phyloP scores from a whole-genome alignment of 2,329 filamentous ascomycete species.

The Ilyonectria mors-panacis region DNA sequence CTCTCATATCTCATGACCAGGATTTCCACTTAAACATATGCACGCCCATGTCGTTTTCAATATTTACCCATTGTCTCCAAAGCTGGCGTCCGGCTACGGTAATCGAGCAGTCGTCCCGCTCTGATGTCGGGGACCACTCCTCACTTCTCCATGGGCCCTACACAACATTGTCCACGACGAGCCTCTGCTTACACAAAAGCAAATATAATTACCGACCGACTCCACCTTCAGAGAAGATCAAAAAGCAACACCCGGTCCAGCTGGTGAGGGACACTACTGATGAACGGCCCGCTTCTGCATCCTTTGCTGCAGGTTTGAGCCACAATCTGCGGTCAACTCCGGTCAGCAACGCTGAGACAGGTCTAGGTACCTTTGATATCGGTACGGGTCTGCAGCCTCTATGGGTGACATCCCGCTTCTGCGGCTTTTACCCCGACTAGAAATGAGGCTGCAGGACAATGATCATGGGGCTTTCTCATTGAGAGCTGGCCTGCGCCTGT shows the following conservation, averaged over 20 bases:
- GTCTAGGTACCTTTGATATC: not conserved
- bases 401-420: slow-evolving; percentile 9
- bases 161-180: not conserved
- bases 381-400: slow-evolving; percentile 2
- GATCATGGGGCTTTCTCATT: slow-evolving; percentile 20
- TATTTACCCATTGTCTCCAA: slow-evolving; percentile 7
- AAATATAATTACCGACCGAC: slow-evolving; percentile 2
- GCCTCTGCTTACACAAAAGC: slow-evolving; percentile 14
- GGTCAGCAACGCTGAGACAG: not conserved
- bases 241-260: not conserved
- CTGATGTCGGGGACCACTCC: slow-evolving; percentile 1
- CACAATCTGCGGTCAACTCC: slow-evolving; percentile 3
- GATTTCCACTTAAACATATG: slow-evolving; percentile 15
- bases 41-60: slow-evolving; percentile 9
- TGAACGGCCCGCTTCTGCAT: not conserved
- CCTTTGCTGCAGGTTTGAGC: not conserved
- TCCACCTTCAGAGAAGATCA: slow-evolving; percentile 14
- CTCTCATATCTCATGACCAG: slow-evolving; percentile 6
- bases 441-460: slow-evolving; percentile 23
- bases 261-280: not conserved
- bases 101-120: not conserved
- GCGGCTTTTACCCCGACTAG: slow-evolving; percentile 10
- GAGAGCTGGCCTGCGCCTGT: slow-evolving; percentile 16
- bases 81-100: not conserved
- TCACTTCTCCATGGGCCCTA: not conserved